A percentile compares a stretch with the other conserved stretches of the same genome.
Evolutionary conservation across 768 basidiomycete genomes (phyloP).

Genomic region (Termitomyces sp.): DNA sequence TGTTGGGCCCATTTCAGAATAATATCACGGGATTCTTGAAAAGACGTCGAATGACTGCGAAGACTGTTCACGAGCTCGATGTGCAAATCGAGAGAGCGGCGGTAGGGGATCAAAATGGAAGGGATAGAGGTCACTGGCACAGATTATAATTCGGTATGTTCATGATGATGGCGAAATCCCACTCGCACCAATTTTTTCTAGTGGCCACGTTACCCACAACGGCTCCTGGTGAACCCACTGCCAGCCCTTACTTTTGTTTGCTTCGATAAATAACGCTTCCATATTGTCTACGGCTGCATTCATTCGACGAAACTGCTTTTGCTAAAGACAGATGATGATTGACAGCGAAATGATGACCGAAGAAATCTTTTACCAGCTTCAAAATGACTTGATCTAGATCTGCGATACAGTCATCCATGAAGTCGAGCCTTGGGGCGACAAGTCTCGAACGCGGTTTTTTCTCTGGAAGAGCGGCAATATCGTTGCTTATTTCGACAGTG

Average conservation of each 20-base stretch:
- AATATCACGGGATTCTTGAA: conserved; percentile 60
- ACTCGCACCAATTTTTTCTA: conserved; percentile 68
- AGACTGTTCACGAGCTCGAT: conserved; percentile 49
- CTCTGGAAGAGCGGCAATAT: conserved; percentile 48
- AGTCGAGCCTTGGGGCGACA: conserved; percentile 56
- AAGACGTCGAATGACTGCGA: conserved; percentile 60
- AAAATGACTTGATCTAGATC: conserved; percentile 51
- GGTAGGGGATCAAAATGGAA: conserved; percentile 55
- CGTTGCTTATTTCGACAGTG: conserved; percentile 44
- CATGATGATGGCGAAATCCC: neutral
- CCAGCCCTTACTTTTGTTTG: conserved; percentile 66
- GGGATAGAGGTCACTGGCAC: conserved; percentile 48
- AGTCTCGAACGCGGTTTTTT: conserved; percentile 51
- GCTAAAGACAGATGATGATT: conserved; percentile 29
- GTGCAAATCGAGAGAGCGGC: conserved; percentile 57
- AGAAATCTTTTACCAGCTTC: conserved; percentile 54
- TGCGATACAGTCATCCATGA: conserved; percentile 61
- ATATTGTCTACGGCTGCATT: conserved; percentile 55
- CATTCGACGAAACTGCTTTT: conserved; percentile 68
- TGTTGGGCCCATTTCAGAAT: conserved; percentile 68
- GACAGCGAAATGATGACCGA: neutral
- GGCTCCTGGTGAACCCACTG: conserved; percentile 67
- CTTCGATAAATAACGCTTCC: conserved; percentile 61
- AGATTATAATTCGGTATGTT: neutral
- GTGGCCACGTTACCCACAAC: conserved; percentile 77